Conservation (phyloP, 2,329 filamentous ascomycete genomes). For the Knoxdaviesia capensis region DNA sequence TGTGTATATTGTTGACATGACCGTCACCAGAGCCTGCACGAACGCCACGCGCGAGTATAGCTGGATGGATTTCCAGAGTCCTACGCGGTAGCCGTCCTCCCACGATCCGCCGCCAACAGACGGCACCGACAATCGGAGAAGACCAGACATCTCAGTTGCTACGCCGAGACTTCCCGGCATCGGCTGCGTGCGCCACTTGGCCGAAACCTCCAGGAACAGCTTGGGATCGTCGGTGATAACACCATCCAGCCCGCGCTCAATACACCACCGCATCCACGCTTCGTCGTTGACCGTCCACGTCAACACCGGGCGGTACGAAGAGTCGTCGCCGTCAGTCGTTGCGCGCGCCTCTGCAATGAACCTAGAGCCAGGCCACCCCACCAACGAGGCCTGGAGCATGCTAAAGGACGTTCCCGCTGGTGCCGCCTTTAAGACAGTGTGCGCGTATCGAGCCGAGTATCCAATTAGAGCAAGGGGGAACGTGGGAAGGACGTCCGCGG, state of each 20-base stretch:
- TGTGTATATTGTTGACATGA: no score
- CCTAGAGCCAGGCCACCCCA: conserved; percentile 31
- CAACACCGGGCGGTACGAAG: conserved; percentile 39
- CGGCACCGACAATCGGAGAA: no score
- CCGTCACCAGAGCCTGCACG: no score
- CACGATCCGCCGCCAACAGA: no score
- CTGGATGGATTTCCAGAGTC: no score
- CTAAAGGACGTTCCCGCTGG: conserved; percentile 52
- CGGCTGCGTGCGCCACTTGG: conserved; percentile 9
- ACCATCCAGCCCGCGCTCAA: conserved; percentile 42
- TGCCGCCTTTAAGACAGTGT: conserved; percentile 32
- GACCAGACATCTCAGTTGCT: no score
- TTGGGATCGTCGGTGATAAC: conserved; percentile 73
- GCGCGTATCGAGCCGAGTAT: conserved; percentile 45
- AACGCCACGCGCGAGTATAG: no score
- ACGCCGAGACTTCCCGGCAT: not conserved
- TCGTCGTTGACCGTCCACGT: conserved; percentile 78
- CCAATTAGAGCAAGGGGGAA: conserved; percentile 50
- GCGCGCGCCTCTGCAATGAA: conserved; percentile 42
- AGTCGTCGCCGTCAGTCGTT: conserved; percentile 8
- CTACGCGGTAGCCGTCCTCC: no score
- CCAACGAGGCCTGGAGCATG: conserved; percentile 53
- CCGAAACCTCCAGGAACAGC: conserved; percentile 41
- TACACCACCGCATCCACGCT: conserved; percentile 63
- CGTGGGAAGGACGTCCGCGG: conserved; percentile 37